These are phyloP conservation scores for Iris macrosiphon DNA, from an alignment of 106 monocot species.

Conservation along the genomic window DNA sequence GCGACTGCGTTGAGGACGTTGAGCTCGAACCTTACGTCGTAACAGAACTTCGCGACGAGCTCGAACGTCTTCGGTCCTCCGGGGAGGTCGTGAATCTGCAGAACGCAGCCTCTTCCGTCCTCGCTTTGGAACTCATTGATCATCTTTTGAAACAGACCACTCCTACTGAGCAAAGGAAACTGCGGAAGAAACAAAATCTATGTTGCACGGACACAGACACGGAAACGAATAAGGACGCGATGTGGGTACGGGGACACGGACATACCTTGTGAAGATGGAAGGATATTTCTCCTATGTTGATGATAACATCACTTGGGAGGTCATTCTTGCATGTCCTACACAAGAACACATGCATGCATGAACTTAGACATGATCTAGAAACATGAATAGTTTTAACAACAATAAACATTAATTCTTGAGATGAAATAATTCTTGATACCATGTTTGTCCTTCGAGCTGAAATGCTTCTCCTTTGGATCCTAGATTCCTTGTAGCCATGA, in stretches of 20 bases:
- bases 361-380: too few relatives aligned
- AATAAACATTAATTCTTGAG: too few relatives aligned
- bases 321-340: conserved; percentile 50
- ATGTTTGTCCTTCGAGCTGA: conserved; percentile 30
- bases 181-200: conserved; percentile 8
- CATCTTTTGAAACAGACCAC: conserved; percentile 36
- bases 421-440: conserved; percentile 22
- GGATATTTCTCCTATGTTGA: conserved; percentile 45
- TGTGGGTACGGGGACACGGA: neutral
- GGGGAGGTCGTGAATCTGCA: conserved; percentile 44
- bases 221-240: neutral
- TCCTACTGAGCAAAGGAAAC: conserved; percentile 53
- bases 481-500: conserved; percentile 48
- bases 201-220: neutral
- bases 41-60: conserved; percentile 53
- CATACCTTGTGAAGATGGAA: conserved; percentile 58
- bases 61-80: conserved; percentile 59
- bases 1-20: conserved; percentile 39
- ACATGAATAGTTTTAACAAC: too few relatives aligned
- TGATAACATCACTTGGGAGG: conserved; percentile 45
- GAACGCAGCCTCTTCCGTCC: conserved; percentile 21
- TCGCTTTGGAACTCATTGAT: conserved; percentile 26
- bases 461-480: conserved; percentile 48
- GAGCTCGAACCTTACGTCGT: conserved; percentile 43
- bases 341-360: too few relatives aligned